Evolutionary conservation across 768 basidiomycete genomes (phyloP).

Genomic region (Tulasnella sp.): DNA sequence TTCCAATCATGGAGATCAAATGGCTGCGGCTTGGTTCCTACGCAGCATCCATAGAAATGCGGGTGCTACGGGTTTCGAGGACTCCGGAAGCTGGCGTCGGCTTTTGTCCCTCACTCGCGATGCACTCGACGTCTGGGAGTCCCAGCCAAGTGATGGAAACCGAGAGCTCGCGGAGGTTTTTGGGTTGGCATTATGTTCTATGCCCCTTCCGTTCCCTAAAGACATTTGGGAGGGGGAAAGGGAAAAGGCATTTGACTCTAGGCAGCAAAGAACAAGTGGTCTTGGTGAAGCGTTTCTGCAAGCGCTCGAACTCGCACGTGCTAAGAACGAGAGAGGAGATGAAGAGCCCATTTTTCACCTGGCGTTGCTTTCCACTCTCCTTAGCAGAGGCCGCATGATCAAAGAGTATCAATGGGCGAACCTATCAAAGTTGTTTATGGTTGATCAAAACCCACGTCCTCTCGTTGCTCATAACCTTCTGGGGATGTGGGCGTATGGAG

Average conservation of each 20-base stretch:
- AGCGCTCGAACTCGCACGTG: not conserved
- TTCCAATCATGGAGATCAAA: not conserved
- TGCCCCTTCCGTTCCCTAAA: not conserved
- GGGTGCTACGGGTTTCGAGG: not conserved
- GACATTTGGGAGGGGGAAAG: too few species aligned
- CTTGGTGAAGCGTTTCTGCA: not conserved
- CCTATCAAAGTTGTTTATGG: not conserved
- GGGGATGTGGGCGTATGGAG: not conserved
- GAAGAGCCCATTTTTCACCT: not conserved
- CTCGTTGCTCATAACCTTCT: not conserved
- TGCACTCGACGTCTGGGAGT: not conserved
- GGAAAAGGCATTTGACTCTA: not conserved
- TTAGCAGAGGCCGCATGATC: not conserved
- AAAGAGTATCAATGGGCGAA: not conserved
- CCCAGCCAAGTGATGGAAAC: not conserved
- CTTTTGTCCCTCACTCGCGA: not conserved
- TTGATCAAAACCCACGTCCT: not conserved
- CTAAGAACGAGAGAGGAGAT: not conserved
- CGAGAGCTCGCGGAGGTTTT: not conserved
- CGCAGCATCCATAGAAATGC: not conserved
- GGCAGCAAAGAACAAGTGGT: not conserved
- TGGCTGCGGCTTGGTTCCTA: not conserved
- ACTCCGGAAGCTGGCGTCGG: not conserved
- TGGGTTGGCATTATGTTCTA: not conserved
- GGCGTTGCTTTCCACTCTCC: not conserved